Conservation (phyloP, 2,329 filamentous ascomycete species). For the Colletotrichum caudatum region DNA sequence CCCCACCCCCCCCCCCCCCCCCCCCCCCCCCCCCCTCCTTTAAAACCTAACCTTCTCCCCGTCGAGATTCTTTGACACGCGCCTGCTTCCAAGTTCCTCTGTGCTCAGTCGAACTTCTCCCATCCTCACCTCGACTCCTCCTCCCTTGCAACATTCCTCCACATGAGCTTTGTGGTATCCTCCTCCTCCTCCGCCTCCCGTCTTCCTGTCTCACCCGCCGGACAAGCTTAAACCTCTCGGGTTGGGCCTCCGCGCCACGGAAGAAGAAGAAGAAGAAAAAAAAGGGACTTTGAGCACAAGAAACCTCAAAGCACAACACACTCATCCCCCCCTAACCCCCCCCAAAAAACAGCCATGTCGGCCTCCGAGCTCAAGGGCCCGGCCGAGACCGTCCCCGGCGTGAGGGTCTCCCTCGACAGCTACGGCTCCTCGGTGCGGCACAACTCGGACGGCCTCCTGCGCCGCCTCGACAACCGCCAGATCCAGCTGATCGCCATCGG, state of each 20-base stretch:
- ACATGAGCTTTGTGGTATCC: conserved; percentile 30
- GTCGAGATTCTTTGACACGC: conserved; percentile 7
- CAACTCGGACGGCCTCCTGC: conserved; percentile 50
- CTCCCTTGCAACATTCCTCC: conserved; percentile 1
- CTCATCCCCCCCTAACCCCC: too few species aligned
- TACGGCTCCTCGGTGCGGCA: conserved; percentile 40
- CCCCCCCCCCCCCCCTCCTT: background rate
- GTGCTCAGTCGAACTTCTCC: background rate
- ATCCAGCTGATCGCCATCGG: conserved; percentile 62
- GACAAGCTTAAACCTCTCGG: conserved; percentile 7
- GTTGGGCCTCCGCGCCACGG: background rate
- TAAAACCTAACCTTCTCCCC: conserved; percentile 35
- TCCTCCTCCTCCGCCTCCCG: background rate
- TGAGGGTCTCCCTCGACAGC: conserved; percentile 35
- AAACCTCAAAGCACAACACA: too few species aligned
- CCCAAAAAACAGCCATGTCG: conserved; percentile 9
- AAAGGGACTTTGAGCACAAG: background rate
- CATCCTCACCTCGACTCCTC: conserved; percentile 9
- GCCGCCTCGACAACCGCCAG: conserved; percentile 50
- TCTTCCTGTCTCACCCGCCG: conserved; percentile 17
- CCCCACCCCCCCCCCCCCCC: too few species aligned
- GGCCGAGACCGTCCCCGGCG: conserved; percentile 19
- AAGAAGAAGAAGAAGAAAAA: too few species aligned
- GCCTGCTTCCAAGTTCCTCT: background rate
- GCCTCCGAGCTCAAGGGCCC: conserved; percentile 33